Conservation (phyloP, 2,329 filamentous ascomycete genomes). For the Fusarium nanum region DNA sequence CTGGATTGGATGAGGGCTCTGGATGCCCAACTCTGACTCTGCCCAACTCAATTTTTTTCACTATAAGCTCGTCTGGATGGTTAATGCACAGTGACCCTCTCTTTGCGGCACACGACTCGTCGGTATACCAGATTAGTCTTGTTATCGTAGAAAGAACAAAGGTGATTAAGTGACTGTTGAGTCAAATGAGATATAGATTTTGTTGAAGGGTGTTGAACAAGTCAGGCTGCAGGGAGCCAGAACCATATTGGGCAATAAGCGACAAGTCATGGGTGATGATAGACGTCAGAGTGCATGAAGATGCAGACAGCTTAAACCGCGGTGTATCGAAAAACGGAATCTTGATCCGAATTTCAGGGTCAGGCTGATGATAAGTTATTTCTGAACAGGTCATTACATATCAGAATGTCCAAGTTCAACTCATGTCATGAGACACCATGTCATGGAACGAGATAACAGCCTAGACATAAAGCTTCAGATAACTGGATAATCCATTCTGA, state of each 20-base stretch:
- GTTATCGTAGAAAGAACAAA: neutral
- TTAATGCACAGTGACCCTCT: conserved; percentile 8
- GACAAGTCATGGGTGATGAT: neutral
- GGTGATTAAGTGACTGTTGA: neutral
- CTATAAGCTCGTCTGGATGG: conserved; percentile 5
- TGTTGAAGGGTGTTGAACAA: conserved; percentile 25
- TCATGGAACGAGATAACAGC: neutral
- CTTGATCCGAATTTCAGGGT: neutral
- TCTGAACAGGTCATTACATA: neutral
- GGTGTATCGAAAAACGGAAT: neutral
- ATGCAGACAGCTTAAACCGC: conserved; percentile 6
- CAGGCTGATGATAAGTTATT: neutral
- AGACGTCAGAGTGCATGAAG: conserved; percentile 21
- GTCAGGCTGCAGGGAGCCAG: conserved; percentile 28
- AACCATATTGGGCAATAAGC: conserved; percentile 27
- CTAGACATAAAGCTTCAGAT: neutral
- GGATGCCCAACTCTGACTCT: conserved; percentile 25
- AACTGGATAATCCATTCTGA: neutral
- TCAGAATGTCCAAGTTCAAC: neutral
- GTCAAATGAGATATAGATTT: neutral
- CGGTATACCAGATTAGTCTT: conserved; percentile 10
- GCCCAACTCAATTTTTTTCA: conserved; percentile 14
- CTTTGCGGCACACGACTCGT: conserved; percentile 11
- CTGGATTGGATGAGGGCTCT: conserved; percentile 19
- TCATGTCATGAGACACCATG: neutral